Base-by-base conservation (phyloP, 106 monocot species). In the Phalaenopsis equestris region DNA sequence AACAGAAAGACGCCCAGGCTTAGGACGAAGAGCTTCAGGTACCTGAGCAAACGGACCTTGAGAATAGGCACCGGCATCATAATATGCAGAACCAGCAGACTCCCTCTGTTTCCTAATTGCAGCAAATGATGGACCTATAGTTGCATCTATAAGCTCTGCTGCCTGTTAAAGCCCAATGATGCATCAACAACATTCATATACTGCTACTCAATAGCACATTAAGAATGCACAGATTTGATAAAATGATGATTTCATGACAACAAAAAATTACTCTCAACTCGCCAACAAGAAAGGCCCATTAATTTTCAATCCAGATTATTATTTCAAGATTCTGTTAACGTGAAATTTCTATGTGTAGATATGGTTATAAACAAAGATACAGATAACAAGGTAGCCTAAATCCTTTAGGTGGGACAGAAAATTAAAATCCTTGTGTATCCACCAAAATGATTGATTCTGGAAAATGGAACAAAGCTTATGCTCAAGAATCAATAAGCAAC, bases 11-110 rank as follows among this genome's bases (percentile, higher is more conserved):
- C 85, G 90, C 10, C 97, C 94, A 47, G 97, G 94, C 58, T 98
- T 98, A 46, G 94, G 94, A 41, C 97, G 94, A 78, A 98, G 88
- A 84, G 90, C 90, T 75, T 98, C 97, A 11, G 97, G 97, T 55
- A 98, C 80, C 82, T 88, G 89, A 55, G 90, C 77, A 86, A 87
- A 90, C 37, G 89, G 81, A 16, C 91, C 93, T 87, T 97, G 94
- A 58, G 90, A 74, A 85, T 87, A 97, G 65, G 94, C 82, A 85
- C 78, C 77, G 48, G 92, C 89, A 85, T 94, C 94, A 92, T 84
- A 90, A 76, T 88, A 94, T 61, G 91, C 84, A 83, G 94, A 84
- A 24, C 94, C 94, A 84, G 86, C 42, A 41, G 82, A 70, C 64
- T 94, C 97, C 72, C 88, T 92, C 76, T 98, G 90, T 77, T 89